A percentile compares a stretch with the other conserved stretches of the same genome.
phyloP scores from a whole-genome alignment of 108 stramenopile species.

The Schizochytrium sp. region DNA sequence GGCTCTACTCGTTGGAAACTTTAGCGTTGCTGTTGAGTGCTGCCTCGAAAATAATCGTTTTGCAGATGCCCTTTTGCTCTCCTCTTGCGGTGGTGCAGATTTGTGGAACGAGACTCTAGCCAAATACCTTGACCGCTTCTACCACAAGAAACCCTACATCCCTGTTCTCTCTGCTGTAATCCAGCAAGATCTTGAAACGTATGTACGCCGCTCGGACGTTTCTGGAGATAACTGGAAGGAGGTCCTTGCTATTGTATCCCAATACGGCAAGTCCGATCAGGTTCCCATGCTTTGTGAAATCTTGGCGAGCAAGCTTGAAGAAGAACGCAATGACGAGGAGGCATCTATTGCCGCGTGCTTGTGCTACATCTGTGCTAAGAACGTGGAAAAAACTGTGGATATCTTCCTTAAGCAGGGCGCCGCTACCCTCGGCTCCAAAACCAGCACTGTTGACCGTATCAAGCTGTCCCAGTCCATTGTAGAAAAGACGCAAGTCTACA shows the following conservation, averaged over 20 bases:
- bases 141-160: conserved; percentile 82
- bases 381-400: conserved; percentile 83
- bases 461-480: conserved; percentile 88
- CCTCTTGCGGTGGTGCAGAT: conserved; percentile 91
- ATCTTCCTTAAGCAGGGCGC: conserved; percentile 84
- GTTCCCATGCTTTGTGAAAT: conserved; percentile 88
- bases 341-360: conserved; percentile 81
- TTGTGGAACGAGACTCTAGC: conserved; percentile 91
- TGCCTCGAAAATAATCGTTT: conserved; percentile 88
- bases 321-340: conserved; percentile 77
- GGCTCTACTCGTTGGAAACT: conserved; percentile 93
- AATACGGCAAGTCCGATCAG: conserved; percentile 90
- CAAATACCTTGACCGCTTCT: conserved; percentile 85
- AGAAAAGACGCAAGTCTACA: conserved; percentile 88
- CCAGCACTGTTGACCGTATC: conserved; percentile 74
- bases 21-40: conserved; percentile 94
- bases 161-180: conserved; percentile 88
- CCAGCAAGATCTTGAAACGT: conserved; percentile 77
- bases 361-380: conserved; percentile 94
- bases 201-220: conserved; percentile 83
- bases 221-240: conserved; percentile 84
- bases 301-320: conserved; percentile 87
- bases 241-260: conserved; percentile 91
- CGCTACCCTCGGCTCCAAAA: conserved; percentile 70
- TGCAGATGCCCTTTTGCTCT: conserved; percentile 92